phyloP scores from a whole-genome alignment of 176 grass and related monocot species.

The Carex parvula region DNA sequence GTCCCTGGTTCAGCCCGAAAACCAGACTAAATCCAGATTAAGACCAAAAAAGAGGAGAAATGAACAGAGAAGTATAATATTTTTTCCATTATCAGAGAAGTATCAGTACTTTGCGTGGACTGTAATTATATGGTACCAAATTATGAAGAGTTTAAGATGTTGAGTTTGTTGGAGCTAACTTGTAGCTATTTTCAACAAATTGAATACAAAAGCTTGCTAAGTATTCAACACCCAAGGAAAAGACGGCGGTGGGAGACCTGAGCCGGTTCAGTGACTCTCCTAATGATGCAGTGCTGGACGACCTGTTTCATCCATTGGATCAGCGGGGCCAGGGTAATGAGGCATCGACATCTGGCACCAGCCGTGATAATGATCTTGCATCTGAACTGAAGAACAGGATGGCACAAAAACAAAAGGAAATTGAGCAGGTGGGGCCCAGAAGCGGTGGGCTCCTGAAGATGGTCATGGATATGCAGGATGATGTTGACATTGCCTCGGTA shows the following conservation, averaged over 20 bases:
- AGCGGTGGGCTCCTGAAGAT: constrained; percentile 71
- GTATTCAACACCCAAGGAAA: constrained; percentile 39
- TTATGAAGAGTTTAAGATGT: neutral
- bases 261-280: constrained; percentile 91
- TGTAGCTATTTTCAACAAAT: neutral
- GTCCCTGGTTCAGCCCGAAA: neutral
- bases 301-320: constrained; percentile 79
- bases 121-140: constrained; percentile 2
- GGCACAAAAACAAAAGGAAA: constrained; percentile 68
- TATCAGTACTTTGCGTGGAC: neutral
- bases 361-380: constrained; percentile 52
- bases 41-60: neutral
- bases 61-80: neutral
- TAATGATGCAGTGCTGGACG: constrained; percentile 77
- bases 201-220: constrained; percentile 40
- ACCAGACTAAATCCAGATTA: neutral
- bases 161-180: constrained; percentile 26
- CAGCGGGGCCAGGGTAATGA: constrained; percentile 46
- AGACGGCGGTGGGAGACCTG: constrained; percentile 28
- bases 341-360: constrained; percentile 69
- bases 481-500: constrained; percentile 67
- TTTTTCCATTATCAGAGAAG: neutral
- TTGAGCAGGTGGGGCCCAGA: constrained; percentile 30
- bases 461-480: constrained; percentile 49
- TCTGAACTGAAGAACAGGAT: constrained; percentile 64